These are phyloP conservation scores for Daldinia caldariorum DNA, from an alignment of 495 filamentous ascomycete species.

Conservation along the genomic window DNA sequence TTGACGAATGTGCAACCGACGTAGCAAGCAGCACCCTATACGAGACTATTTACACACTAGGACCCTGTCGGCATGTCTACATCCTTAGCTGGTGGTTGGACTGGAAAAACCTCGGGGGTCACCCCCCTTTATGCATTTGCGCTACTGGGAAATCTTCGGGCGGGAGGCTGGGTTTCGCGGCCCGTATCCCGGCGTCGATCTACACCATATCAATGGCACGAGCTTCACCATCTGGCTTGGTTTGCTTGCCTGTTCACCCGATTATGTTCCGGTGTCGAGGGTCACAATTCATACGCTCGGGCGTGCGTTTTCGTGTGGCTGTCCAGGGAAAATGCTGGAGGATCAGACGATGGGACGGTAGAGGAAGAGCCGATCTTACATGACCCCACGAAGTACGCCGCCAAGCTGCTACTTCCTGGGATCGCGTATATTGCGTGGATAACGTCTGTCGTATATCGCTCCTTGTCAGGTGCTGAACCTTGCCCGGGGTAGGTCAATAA, in stretches of 20 bases:
- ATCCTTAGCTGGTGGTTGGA: conserved; percentile 23
- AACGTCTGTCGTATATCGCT: conserved; percentile 2
- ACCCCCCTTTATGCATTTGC: conserved; percentile 11
- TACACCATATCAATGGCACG: conserved; percentile 30
- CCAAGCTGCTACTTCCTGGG: conserved; percentile 27
- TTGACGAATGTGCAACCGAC: background rate
- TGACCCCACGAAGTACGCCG: conserved; percentile 27
- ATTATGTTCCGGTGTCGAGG: conserved; percentile 35
- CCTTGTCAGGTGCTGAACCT: conserved; percentile 20
- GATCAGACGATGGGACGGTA: conserved; percentile 31
- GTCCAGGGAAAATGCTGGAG: conserved; percentile 9
- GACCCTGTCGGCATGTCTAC: background rate
- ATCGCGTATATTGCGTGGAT: conserved; percentile 17
- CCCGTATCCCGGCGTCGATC: conserved; percentile 40
- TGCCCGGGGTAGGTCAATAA: conserved; percentile 17
- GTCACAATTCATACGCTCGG: conserved; percentile 39
- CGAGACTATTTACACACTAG: background rate
- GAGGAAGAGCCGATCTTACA: conserved; percentile 21
- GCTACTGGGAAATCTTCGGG: conserved; percentile 40
- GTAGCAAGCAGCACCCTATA: conserved; percentile 9
- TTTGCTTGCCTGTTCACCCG: conserved; percentile 16
- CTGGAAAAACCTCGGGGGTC: conserved; percentile 34
- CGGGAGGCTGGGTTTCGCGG: conserved; percentile 20
- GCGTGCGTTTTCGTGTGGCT: background rate
- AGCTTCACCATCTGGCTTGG: conserved; percentile 12